These are phyloP conservation scores for Aspergillus cavernicola DNA, from an alignment of 495 filamentous ascomycete genomes.

Conservation along the genomic window DNA sequence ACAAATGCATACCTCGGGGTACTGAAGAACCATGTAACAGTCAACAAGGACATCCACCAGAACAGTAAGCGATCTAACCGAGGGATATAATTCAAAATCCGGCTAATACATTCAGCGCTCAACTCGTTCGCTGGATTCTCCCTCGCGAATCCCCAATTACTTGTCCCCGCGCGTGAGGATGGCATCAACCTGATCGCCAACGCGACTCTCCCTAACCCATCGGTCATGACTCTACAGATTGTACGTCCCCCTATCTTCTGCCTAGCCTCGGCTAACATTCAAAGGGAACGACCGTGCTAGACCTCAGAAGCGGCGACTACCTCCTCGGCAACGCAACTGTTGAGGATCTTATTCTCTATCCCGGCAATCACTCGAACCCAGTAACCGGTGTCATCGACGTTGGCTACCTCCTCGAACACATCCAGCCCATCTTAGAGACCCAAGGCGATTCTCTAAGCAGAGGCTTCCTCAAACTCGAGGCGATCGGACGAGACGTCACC, in stretches of 20 bases:
- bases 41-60: constrained; percentile 36
- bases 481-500: constrained; percentile 27
- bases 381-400: constrained; percentile 43
- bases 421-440: constrained; percentile 24
- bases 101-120: constrained; percentile 24
- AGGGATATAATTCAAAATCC: too few species aligned
- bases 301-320: constrained; percentile 32
- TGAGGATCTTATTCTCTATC: constrained; percentile 52
- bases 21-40: constrained; percentile 30
- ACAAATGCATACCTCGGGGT: constrained; percentile 36
- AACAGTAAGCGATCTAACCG: constrained; percentile 24
- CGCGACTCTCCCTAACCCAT: constrained; percentile 35
- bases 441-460: constrained; percentile 27
- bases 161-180: constrained; percentile 21
- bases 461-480: constrained; percentile 32
- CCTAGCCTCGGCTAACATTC: not conserved
- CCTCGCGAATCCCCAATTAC: constrained; percentile 21
- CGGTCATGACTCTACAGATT: constrained; percentile 37
- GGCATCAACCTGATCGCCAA: constrained; percentile 37
- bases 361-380: constrained; percentile 55
- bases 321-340: constrained; percentile 53
- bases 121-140: constrained; percentile 30
- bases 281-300: constrained; percentile 29
- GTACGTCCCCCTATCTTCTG: constrained; percentile 11
- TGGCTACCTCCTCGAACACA: constrained; percentile 25